phyloP scores from a whole-genome alignment of 805 yeast species.

The Teunomyces panamensis region DNA sequence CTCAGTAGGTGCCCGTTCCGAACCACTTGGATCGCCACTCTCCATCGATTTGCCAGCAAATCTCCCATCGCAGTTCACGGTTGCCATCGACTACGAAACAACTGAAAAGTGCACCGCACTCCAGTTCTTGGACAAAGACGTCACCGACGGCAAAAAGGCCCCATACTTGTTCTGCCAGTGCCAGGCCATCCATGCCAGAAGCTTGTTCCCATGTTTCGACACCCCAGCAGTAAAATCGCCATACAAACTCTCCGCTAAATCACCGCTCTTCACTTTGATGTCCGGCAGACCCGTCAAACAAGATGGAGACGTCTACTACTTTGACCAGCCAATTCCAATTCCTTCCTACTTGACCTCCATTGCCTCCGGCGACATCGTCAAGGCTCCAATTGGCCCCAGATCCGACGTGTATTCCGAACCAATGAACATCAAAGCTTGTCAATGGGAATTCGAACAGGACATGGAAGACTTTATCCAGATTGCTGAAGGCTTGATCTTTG shows the following conservation, averaged over 20 bases:
- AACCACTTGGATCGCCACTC: slow-evolving; percentile 27
- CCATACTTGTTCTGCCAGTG: slow-evolving; percentile 37
- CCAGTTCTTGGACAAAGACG: slow-evolving; percentile 27
- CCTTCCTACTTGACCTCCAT: slow-evolving; percentile 34
- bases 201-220: slow-evolving; percentile 36
- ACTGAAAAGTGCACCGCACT: slow-evolving; percentile 32
- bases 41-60: slow-evolving; percentile 11
- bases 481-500: slow-evolving; percentile 32
- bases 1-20: slow-evolving; percentile 10
- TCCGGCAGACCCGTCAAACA: slow-evolving; percentile 26
- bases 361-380: slow-evolving; percentile 30
- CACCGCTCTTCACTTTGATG: slow-evolving; percentile 26
- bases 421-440: slow-evolving; percentile 23
- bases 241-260: slow-evolving; percentile 22
- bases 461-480: slow-evolving; percentile 33
- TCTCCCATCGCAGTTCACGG: slow-evolving; percentile 5
- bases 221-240: slow-evolving; percentile 33
- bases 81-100: slow-evolving; percentile 22
- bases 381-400: slow-evolving; percentile 33
- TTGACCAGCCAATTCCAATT: slow-evolving; percentile 34
- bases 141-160: slow-evolving; percentile 27
- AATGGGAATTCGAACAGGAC: slow-evolving; percentile 36
- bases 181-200: slow-evolving; percentile 35
- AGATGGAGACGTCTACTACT: slow-evolving; percentile 16
- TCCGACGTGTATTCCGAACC: slow-evolving; percentile 29